These are phyloP conservation scores for Trichophyton schoenleinii DNA, from an alignment of 2,329 filamentous ascomycete genomes.

Conservation along the genomic window DNA sequence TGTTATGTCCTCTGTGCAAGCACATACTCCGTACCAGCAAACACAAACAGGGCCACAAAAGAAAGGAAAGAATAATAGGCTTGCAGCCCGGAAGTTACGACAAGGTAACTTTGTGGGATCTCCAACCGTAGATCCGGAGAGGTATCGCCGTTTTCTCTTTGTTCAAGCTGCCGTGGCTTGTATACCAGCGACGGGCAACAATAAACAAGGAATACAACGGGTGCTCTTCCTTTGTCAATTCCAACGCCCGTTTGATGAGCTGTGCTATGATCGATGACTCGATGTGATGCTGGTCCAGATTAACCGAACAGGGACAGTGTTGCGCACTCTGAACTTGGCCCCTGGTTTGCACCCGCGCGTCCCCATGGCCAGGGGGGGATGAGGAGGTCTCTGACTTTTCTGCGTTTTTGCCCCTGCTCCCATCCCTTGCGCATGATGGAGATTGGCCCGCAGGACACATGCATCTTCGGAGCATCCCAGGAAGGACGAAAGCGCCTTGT, in stretches of 20 bases:
- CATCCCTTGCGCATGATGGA: background rate
- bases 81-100: background rate
- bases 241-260: background rate
- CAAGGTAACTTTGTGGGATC: background rate
- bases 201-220: background rate
- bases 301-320: background rate
- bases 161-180: slow-evolving; percentile 2
- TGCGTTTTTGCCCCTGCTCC: background rate
- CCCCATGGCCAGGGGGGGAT: background rate
- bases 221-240: slow-evolving; percentile 1
- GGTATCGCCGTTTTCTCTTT: background rate
- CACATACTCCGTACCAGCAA: no score
- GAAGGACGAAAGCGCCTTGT: slow-evolving; percentile 2
- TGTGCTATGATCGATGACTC: background rate
- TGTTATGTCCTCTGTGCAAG: no score
- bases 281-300: background rate
- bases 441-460: background rate
- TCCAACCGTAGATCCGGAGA: background rate
- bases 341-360: background rate
- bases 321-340: background rate
- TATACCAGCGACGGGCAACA: slow-evolving; percentile 1
- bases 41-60: background rate
- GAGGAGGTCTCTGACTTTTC: background rate
- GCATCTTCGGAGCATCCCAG: background rate
- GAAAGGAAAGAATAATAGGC: no score